phyloP scores from a whole-genome alignment of 129 eudicot species.

The Tagetes erecta region DNA sequence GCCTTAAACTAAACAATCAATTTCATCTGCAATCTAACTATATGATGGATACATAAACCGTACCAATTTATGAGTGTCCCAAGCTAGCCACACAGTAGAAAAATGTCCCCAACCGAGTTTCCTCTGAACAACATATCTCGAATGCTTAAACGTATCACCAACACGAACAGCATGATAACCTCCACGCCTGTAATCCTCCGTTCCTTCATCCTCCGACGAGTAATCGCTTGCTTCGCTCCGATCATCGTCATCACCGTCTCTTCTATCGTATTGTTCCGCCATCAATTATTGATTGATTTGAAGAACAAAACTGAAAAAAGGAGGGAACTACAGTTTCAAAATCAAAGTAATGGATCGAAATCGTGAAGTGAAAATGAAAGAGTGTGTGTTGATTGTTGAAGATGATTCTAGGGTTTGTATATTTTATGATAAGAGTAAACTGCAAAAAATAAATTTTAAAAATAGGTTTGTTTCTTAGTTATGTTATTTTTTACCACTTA shows the following conservation, averaged over 20 bases:
- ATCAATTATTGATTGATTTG: background rate
- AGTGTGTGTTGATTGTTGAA: background rate
- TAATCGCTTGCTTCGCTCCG: slow-evolving; percentile 65
- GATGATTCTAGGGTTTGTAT: slow-evolving; percentile 35
- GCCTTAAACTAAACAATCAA: background rate
- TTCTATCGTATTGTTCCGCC: slow-evolving; percentile 25
- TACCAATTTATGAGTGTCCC: slow-evolving; percentile 77
- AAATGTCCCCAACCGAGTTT: slow-evolving; percentile 99
- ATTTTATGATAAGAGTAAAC: background rate
- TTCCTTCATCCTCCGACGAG: slow-evolving; percentile 87
- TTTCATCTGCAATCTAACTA: background rate
- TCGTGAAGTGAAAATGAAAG: background rate
- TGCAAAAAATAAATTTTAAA: too few species aligned
- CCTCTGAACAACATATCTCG: slow-evolving; percentile 74
- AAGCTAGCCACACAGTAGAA: slow-evolving; percentile 91
- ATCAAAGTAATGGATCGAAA: slow-evolving; percentile 24
- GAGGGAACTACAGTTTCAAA: background rate
- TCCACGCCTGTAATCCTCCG: slow-evolving; percentile 79
- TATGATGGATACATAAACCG: background rate
- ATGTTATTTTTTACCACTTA: too few species aligned
- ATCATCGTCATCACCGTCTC: slow-evolving; percentile 31
- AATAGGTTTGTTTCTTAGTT: too few species aligned
- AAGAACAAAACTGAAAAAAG: background rate
- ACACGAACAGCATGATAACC: slow-evolving; percentile 77
- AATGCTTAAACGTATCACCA: slow-evolving; percentile 70